phyloP scores from a whole-genome alignment of 2,329 filamentous ascomycete species.

The Aspergillus bombycis region DNA sequence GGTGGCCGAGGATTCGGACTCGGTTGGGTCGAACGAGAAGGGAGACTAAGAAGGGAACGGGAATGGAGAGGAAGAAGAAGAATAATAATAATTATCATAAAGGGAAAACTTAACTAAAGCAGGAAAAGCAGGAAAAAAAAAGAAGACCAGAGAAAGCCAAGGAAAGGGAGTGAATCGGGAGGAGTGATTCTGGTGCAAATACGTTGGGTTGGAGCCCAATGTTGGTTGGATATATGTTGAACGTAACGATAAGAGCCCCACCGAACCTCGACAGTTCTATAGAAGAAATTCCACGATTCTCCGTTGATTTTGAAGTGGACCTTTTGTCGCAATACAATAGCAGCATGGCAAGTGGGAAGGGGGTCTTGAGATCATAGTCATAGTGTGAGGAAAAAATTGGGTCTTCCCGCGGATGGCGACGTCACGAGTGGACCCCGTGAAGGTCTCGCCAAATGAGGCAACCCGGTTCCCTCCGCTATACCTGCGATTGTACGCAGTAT shows the following conservation, averaged over 20 bases:
- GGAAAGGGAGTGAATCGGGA: not conserved
- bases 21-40: conserved; percentile 6
- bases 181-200: not conserved
- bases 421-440: conserved; percentile 2
- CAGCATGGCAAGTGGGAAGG: not conserved
- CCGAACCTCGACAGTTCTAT: not conserved
- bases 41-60: not conserved
- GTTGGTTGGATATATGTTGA: not conserved
- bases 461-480: conserved; percentile 2
- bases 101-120: not conserved
- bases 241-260: not conserved
- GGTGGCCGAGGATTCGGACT: conserved; percentile 13
- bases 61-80: not conserved
- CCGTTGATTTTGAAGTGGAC: not conserved
- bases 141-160: not conserved
- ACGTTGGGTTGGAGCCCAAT: not conserved
- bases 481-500: no score
- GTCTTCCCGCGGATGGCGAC: conserved; percentile 7
- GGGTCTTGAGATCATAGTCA: not conserved
- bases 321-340: not conserved
- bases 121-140: no score
- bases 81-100: not conserved
- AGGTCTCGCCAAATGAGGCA: conserved; percentile 1
- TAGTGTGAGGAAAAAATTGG: conserved; percentile 2
- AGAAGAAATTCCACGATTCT: not conserved